These are phyloP conservation scores for Trichoderma koningiopsis DNA, from an alignment of 2,329 filamentous ascomycete genomes.

Conservation along the genomic window DNA sequence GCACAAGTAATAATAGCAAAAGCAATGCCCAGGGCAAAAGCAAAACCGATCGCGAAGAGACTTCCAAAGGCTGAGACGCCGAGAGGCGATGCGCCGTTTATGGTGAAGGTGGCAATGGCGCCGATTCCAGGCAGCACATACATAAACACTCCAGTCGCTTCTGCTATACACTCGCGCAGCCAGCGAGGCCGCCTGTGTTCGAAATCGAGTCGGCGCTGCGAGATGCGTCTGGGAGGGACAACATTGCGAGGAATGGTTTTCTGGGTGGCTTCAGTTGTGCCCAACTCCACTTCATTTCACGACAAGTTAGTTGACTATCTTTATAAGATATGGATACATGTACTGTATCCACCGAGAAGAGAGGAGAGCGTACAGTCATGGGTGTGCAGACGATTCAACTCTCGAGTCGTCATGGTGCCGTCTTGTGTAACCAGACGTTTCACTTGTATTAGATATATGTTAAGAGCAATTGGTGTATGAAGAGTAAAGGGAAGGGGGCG, in stretches of 20 bases:
- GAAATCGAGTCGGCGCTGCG: conserved; percentile 56
- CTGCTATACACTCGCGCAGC: conserved; percentile 57
- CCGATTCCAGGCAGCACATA: conserved; percentile 58
- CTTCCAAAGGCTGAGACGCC: conserved; percentile 43
- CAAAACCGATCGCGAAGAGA: conserved; percentile 57
- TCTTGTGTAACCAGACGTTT: not conserved
- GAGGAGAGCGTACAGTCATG: conserved; percentile 28
- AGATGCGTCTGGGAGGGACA: conserved; percentile 52
- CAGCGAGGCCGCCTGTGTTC: conserved; percentile 55
- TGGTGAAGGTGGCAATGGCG: conserved; percentile 53
- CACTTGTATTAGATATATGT: not conserved
- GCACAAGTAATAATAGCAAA: conserved; percentile 61
- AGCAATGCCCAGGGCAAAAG: conserved; percentile 59
- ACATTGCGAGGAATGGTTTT: conserved; percentile 53
- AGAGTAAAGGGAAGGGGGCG: not conserved
- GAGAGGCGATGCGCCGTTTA: conserved; percentile 46
- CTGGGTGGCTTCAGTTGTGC: conserved; percentile 56
- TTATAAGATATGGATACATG: not conserved
- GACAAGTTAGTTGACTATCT: not conserved
- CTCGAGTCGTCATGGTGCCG: conserved; percentile 1
- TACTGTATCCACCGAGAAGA: not conserved
- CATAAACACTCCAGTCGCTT: conserved; percentile 60
- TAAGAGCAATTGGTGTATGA: not conserved
- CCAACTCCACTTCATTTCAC: conserved; percentile 46
- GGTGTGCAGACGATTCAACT: conserved; percentile 26